A percentile compares a stretch with the other conserved stretches of the same genome.
Conservation (phyloP, 768 basidiomycete species). For the Vishniacozyma victoriae region DNA sequence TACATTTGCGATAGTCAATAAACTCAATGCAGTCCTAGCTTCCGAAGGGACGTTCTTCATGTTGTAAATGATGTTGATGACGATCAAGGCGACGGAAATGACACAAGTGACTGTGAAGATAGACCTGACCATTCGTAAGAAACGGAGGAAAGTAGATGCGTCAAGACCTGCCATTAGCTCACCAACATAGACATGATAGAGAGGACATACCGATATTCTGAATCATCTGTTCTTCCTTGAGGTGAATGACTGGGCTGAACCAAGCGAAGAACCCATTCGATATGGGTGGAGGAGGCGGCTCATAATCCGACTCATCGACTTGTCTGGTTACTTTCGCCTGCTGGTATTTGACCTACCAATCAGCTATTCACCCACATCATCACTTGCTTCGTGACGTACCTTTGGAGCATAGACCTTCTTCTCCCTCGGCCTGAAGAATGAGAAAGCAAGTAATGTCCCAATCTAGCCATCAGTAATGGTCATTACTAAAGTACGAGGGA, state of each 20-base stretch:
- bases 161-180: slow-evolving; percentile 75
- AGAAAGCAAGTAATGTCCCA: slow-evolving; percentile 56
- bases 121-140: slow-evolving; percentile 71
- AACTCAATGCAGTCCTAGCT: slow-evolving; percentile 49
- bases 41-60: slow-evolving; percentile 56
- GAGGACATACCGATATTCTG: slow-evolving; percentile 43
- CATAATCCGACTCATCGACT: slow-evolving; percentile 40
- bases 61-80: slow-evolving; percentile 82
- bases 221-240: slow-evolving; percentile 81
- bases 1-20: slow-evolving; percentile 79
- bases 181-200: background rate
- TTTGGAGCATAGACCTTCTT: slow-evolving; percentile 75
- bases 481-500: background rate
- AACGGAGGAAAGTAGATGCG: slow-evolving; percentile 85
- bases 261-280: slow-evolving; percentile 79
- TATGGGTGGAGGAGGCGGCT: slow-evolving; percentile 56
- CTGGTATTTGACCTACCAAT: slow-evolving; percentile 62
- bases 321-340: slow-evolving; percentile 20
- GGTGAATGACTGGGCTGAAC: slow-evolving; percentile 75
- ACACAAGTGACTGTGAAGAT: slow-evolving; percentile 41
- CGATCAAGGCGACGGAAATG: slow-evolving; percentile 55
- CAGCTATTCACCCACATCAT: too few relatives aligned
- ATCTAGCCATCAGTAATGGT: slow-evolving; percentile 19
- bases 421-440: slow-evolving; percentile 79
- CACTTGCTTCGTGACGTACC: slow-evolving; percentile 32